These are phyloP conservation scores for Diaporthe aspalathi DNA, from an alignment of 2,329 filamentous ascomycete genomes.

Conservation along the genomic window DNA sequence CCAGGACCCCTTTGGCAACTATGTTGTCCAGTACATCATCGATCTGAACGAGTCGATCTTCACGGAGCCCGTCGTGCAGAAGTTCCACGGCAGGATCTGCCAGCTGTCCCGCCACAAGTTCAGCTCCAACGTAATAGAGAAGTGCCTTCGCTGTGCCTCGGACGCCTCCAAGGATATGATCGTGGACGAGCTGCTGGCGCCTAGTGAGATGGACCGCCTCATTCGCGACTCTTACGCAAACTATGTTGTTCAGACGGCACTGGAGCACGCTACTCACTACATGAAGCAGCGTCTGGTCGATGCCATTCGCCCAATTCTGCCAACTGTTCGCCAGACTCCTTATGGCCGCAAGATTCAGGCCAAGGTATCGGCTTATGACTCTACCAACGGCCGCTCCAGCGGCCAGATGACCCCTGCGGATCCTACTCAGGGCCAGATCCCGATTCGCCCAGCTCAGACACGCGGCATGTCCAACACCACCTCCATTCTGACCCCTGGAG, in stretches of 20 bases:
- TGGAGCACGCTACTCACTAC: conserved; percentile 82
- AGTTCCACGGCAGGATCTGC: conserved; percentile 80
- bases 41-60: conserved; percentile 90
- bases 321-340: conserved; percentile 87
- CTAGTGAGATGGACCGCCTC: conserved; percentile 85
- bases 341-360: conserved; percentile 93
- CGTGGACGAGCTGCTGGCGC: conserved; percentile 81
- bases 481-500: conserved; percentile 49
- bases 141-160: conserved; percentile 87
- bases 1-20: conserved; percentile 98
- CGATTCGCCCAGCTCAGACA: conserved; percentile 57
- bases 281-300: conserved; percentile 84
- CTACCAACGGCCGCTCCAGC: conserved; percentile 55
- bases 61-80: conserved; percentile 86
- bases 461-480: conserved; percentile 57
- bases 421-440: conserved; percentile 64
- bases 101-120: conserved; percentile 94
- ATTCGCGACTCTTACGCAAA: conserved; percentile 95
- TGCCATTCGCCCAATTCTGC: conserved; percentile 84
- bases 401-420: conserved; percentile 66
- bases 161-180: conserved; percentile 80
- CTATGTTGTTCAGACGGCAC: conserved; percentile 96
- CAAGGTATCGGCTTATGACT: conserved; percentile 78
- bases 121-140: conserved; percentile 99
- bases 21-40: conserved; percentile 98